Base-by-base conservation (phyloP, 2,329 filamentous ascomycete genomes). In the Colletotrichum plurivorum region DNA sequence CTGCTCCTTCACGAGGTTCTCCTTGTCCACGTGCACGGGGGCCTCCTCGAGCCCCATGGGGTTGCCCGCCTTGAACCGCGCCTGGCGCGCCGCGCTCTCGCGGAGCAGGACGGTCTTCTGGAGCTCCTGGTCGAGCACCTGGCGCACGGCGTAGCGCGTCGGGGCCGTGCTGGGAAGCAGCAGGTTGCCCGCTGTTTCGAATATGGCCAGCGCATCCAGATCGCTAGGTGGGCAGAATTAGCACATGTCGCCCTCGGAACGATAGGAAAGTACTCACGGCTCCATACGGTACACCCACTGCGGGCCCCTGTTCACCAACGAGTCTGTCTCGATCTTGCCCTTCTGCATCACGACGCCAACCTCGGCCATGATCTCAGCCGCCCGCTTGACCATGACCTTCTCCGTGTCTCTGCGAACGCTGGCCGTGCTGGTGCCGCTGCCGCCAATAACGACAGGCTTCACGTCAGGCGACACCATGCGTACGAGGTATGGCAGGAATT, bases 281-380 rank as follows among this genome's bases (percentile, higher is more conserved):
- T 98, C 95, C 93, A 99, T 95, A 61, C 96, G 90, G 80, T 97
- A 98, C 9, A 97, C 91, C 87, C 91, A 98, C 73, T 90, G 86
- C 18, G 86, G 82, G n/a, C 88, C 90, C 41, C 89, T 87, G 64
- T 85, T 85, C 20, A 82, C 84, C 5, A 85, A 79, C 8, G 87
- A 87, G 43, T 93, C 92, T 13, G 85, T 86, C 75, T 97, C 94
- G 51, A 98, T 88, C 74, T 91, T 90, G 13, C 93, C 92, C 76
- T 91, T 92, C 73, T 97, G 93, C 77, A 98, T 92, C 2, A 88
- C 87, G 16, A 98, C 89, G 16, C 94, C 93, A 15, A 95, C 87
- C 18, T 94, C 93, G n/a, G 89, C 87, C 85, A 99, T 93, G 0
- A 95, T 91, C 71, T 92, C 88, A 0, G 96, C 93, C 0, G 95